Evolutionary conservation across 1,284 basidiomycete species (phyloP).

Genomic region (Naganishia cerealis): DNA sequence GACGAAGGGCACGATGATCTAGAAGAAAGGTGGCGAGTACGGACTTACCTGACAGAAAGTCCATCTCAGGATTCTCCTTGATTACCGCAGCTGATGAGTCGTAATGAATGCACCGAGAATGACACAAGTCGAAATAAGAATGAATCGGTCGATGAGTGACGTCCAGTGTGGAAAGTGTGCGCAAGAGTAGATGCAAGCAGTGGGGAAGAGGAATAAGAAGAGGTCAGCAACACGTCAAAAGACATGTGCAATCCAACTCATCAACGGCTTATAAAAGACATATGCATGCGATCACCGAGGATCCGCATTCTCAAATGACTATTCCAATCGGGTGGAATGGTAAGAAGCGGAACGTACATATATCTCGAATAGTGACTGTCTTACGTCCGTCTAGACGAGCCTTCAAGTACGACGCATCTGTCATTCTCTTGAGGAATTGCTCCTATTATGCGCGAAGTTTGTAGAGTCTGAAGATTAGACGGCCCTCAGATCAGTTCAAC

Average conservation of each 20-base stretch:
- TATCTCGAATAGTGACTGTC: constrained; percentile 53
- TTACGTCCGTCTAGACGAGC: constrained; percentile 53
- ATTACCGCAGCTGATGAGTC: constrained; percentile 19
- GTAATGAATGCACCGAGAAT: constrained; percentile 35
- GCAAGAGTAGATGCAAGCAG: no score
- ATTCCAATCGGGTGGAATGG: neutral
- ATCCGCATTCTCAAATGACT: neutral
- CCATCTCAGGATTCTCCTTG: constrained; percentile 42
- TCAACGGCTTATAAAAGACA: no score
- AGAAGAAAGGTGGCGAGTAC: neutral
- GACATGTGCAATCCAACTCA: constrained; percentile 36
- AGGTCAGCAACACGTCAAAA: constrained; percentile 37
- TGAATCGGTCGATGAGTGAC: no score
- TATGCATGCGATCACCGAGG: neutral
- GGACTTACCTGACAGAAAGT: constrained; percentile 49
- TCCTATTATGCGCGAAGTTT: constrained; percentile 41
- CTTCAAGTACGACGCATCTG: constrained; percentile 53
- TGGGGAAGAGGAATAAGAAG: no score
- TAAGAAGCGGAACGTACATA: constrained; percentile 34
- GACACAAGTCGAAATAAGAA: no score
- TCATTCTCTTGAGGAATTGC: constrained; percentile 54
- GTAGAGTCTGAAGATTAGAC: neutral
- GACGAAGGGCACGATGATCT: neutral
- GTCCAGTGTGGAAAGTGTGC: no score
- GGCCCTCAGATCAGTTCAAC: neutral